A percentile compares a stretch with the other conserved stretches of the same genome.
Evolutionary conservation across 192 early-diverging fungal genomes (phyloP).

Genomic region (Coemansia sp.): DNA sequence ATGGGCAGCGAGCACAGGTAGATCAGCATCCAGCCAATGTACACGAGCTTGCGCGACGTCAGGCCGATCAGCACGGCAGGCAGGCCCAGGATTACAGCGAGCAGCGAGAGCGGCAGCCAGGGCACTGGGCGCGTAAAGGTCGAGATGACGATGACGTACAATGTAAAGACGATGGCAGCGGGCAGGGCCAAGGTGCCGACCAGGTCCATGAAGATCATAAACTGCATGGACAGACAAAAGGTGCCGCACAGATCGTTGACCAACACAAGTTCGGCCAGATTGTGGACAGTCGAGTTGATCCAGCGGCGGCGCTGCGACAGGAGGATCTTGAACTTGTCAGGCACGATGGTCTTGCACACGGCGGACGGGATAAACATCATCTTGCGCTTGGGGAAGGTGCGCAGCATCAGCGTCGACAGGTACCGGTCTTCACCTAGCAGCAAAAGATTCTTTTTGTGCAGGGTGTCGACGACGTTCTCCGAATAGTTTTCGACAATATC

Average conservation of each 20-base stretch:
- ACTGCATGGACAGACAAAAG: slow-evolving; percentile 97
- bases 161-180: slow-evolving; percentile 85
- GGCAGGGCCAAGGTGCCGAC: slow-evolving; percentile 93
- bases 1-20: slow-evolving; percentile 89
- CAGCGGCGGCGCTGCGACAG: slow-evolving; percentile 98
- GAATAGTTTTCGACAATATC: slow-evolving; percentile 87
- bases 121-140: slow-evolving; percentile 62
- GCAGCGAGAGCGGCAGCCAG: slow-evolving; percentile 77
- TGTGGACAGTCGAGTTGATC: slow-evolving; percentile 99
- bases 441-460: slow-evolving; percentile 98
- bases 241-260: slow-evolving; percentile 94
- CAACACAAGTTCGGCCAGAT: slow-evolving; percentile 89
- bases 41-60: slow-evolving; percentile 84
- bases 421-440: slow-evolving; percentile 99
- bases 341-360: slow-evolving; percentile 88
- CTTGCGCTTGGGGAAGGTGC: slow-evolving; percentile 96
- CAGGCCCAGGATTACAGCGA: slow-evolving; percentile 83
- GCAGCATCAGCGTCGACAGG: slow-evolving; percentile 89
- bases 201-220: slow-evolving; percentile 93
- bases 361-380: slow-evolving; percentile 94
- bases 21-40: slow-evolving; percentile 97
- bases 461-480: slow-evolving; percentile 92
- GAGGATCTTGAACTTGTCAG: slow-evolving; percentile 91
- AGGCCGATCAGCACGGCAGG: slow-evolving; percentile 86
- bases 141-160: slow-evolving; percentile 74